phyloP scores from a whole-genome alignment of 192 early-diverging fungal genomes.

The Chytriomyces hyalinus region DNA sequence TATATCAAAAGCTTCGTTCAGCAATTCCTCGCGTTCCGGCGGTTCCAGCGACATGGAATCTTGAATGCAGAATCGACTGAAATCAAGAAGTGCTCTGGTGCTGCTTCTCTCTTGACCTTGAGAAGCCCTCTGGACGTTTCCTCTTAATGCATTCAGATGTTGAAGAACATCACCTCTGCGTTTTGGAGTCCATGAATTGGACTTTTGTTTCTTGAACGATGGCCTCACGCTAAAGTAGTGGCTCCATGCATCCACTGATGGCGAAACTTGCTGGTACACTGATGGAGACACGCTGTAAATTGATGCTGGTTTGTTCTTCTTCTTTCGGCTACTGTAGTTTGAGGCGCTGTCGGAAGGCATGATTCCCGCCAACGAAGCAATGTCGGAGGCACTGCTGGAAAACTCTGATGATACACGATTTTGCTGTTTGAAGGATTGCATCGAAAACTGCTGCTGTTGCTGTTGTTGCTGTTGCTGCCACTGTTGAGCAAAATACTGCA shows the following conservation, averaged over 20 bases:
- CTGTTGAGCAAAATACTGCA: slow-evolving; percentile 15
- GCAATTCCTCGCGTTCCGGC: slow-evolving; percentile 35
- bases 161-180: slow-evolving; percentile 1
- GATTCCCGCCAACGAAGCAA: slow-evolving; percentile 6
- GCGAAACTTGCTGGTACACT: not conserved
- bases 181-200: not conserved
- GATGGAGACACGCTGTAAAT: not conserved
- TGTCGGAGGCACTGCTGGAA: slow-evolving; percentile 8
- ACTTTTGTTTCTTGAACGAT: slow-evolving; percentile 16
- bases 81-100: slow-evolving; percentile 5
- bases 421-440: slow-evolving; percentile 6
- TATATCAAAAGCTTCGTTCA: slow-evolving; percentile 73
- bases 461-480: slow-evolving; percentile 1
- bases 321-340: not conserved
- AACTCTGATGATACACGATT: not conserved
- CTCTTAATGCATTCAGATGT: slow-evolving; percentile 4
- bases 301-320: not conserved
- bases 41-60: slow-evolving; percentile 21
- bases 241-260: slow-evolving; percentile 10
- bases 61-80: slow-evolving; percentile 28
- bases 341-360: slow-evolving; percentile 23
- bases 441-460: not conserved
- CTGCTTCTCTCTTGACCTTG: slow-evolving; percentile 6
- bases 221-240: slow-evolving; percentile 15
- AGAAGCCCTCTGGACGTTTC: not conserved